Percentiles rank a stretch among this genome's conserved stretches.
phyloP scores from a whole-genome alignment of 2,329 filamentous ascomycete species.

The Salinomyces thailandicus region DNA sequence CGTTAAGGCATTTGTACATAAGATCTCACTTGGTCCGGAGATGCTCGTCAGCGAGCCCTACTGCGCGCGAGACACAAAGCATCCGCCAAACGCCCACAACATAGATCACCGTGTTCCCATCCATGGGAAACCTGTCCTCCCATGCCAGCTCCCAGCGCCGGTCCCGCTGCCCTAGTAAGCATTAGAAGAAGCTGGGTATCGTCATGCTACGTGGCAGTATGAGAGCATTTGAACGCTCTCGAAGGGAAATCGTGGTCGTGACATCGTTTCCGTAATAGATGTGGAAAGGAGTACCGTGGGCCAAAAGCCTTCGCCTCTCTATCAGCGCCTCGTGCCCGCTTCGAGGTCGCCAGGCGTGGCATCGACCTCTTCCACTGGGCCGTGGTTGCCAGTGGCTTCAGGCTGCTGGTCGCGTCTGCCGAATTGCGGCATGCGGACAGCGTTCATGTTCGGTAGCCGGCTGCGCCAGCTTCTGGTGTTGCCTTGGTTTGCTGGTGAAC shows the following conservation, averaged over 20 bases:
- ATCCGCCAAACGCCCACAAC: too few species aligned
- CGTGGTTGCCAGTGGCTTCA: constrained; percentile 8
- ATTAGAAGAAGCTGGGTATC: background rate
- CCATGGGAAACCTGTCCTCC: too few species aligned
- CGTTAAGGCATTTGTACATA: too few species aligned
- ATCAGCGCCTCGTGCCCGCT: constrained; percentile 14
- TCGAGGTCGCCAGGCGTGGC: constrained; percentile 19
- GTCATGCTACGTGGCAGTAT: background rate
- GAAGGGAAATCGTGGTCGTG: background rate
- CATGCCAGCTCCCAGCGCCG: background rate
- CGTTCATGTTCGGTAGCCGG: constrained; percentile 13
- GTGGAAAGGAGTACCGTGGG: too few species aligned
- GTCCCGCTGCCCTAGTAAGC: background rate
- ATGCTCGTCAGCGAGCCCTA: too few species aligned
- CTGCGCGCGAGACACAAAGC: too few species aligned
- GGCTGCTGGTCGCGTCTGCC: constrained; percentile 13
- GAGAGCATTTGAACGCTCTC: background rate
- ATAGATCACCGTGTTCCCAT: too few species aligned
- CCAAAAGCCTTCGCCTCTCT: too few species aligned
- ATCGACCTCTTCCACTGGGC: constrained; percentile 11
- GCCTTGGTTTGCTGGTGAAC: background rate
- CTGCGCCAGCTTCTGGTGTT: constrained; percentile 13
- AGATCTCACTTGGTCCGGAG: too few species aligned
- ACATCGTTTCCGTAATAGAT: background rate
- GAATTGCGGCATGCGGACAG: constrained; percentile 15